These are phyloP conservation scores for Paspalum notatum DNA, from an alignment of 176 grass and related monocot species.

Conservation along the genomic window DNA sequence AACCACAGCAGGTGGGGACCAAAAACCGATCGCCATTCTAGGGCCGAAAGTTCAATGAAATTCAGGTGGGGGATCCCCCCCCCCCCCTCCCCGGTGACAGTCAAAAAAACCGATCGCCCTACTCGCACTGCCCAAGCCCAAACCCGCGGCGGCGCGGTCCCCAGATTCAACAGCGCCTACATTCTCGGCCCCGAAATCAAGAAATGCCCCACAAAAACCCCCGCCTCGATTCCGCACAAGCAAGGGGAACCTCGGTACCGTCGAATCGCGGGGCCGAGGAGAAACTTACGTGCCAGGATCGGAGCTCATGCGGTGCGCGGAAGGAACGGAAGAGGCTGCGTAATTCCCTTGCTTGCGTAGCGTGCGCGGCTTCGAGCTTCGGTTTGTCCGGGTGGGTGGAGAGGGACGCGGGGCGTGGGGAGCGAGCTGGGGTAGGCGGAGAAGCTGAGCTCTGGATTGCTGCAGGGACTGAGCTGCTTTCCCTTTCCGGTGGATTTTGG, in stretches of 20 bases:
- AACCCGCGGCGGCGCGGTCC: neutral
- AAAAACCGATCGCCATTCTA: conserved; percentile 28
- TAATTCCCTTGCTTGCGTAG: neutral
- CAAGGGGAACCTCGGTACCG: neutral
- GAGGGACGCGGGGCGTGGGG: neutral
- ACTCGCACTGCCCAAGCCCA: neutral
- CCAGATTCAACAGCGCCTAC: conserved; percentile 16
- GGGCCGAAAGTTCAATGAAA: no score
- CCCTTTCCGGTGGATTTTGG: neutral
- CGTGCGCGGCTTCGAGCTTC: conserved; percentile 6
- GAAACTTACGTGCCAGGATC: conserved; percentile 31
- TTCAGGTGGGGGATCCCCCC: no score
- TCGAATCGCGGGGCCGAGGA: neutral
- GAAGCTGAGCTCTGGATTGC: neutral
- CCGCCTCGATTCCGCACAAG: conserved; percentile 4
- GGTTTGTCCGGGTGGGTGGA: neutral
- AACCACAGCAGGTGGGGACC: neutral
- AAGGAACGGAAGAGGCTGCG: neutral
- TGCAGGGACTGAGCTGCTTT: neutral
- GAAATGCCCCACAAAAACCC: conserved; percentile 6
- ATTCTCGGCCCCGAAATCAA: neutral
- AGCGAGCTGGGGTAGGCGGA: neutral
- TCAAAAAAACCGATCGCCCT: no score
- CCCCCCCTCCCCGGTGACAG: no score
- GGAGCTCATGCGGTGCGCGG: conserved; percentile 24